A percentile compares a stretch with the other conserved stretches of the same genome.
Evolutionary conservation across 495 filamentous ascomycete genomes (phyloP).

Genomic region (Penicillium alfredii): DNA sequence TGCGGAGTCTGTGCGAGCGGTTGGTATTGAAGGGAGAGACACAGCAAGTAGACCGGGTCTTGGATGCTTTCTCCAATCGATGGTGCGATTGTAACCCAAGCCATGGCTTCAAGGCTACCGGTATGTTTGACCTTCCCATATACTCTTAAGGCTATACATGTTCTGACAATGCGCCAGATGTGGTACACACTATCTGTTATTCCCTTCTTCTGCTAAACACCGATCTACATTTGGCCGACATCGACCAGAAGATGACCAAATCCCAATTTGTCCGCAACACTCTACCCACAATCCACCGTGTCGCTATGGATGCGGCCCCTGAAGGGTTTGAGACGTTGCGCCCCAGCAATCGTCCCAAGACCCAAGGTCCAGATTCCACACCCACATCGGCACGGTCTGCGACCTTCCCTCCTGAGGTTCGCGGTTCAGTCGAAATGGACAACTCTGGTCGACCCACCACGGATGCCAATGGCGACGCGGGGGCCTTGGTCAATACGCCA

Average conservation of each 20-base stretch:
- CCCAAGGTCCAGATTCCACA: conserved; percentile 9
- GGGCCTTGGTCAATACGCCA: conserved; percentile 70
- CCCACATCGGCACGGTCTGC: conserved; percentile 19
- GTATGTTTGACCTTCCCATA: conserved; percentile 43
- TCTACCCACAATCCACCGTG: conserved; percentile 77
- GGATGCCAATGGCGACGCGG: conserved; percentile 30
- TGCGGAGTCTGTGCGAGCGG: conserved; percentile 74
- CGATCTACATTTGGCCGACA: conserved; percentile 90
- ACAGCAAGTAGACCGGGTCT: conserved; percentile 91
- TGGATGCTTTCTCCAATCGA: conserved; percentile 77
- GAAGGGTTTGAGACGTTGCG: conserved; percentile 57
- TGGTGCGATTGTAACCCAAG: conserved; percentile 95
- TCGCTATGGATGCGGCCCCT: conserved; percentile 62
- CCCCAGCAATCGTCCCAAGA: conserved; percentile 34
- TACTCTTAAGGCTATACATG: not conserved
- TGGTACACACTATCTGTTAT: conserved; percentile 96
- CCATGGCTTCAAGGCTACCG: conserved; percentile 85
- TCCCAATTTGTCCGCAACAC: conserved; percentile 95
- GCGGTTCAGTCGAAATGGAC: conserved; percentile 16
- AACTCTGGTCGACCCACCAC: conserved; percentile 26
- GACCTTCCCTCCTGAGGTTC: conserved; percentile 17
- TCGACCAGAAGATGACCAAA: conserved; percentile 92
- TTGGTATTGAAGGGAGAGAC: conserved; percentile 89
- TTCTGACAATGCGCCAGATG: conserved; percentile 50
- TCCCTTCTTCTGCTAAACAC: conserved; percentile 94